phyloP scores from a whole-genome alignment of 2,329 filamentous ascomycete genomes.

The Bipolaris oryzae region DNA sequence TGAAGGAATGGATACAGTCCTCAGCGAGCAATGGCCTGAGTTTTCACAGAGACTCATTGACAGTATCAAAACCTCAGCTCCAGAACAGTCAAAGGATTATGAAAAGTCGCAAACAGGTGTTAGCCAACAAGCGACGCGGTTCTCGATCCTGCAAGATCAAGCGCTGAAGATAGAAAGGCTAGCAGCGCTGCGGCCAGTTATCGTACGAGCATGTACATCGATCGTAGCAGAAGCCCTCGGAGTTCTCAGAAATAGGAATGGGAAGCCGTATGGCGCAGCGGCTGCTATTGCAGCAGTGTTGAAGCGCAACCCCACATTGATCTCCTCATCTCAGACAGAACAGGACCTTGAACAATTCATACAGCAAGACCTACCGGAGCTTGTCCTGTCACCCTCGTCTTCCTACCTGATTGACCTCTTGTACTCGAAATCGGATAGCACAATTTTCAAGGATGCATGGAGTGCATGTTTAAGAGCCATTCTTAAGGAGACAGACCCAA shows the following conservation, averaged over 20 bases:
- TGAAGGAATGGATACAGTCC: conserved; percentile 53
- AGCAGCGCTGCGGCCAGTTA: conserved; percentile 13
- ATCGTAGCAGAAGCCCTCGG: conserved; percentile 58
- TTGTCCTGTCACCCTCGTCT: conserved; percentile 73
- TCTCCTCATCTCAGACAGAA: conserved; percentile 52
- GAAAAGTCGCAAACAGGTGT: conserved; percentile 73
- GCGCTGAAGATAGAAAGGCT: conserved; percentile 16
- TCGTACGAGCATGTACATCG: conserved; percentile 48
- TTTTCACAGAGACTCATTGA: conserved; percentile 68
- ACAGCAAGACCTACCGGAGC: conserved; percentile 59
- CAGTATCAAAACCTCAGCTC: conserved; percentile 74
- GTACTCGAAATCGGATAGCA: conserved; percentile 52
- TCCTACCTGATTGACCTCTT: conserved; percentile 70
- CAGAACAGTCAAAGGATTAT: conserved; percentile 81
- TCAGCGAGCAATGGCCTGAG: conserved; percentile 66
- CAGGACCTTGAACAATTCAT: conserved; percentile 55
- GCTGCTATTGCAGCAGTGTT: conserved; percentile 62
- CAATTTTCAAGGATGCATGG: conserved; percentile 41
- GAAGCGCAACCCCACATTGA: conserved; percentile 51
- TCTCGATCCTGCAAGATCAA: conserved; percentile 59
- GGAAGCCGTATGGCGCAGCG: conserved; percentile 71
- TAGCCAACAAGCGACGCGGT: conserved; percentile 69
- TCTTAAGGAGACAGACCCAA: conserved; percentile 36
- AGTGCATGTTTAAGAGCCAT: conserved; percentile 36
- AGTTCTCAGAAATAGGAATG: conserved; percentile 60